Evolutionary conservation across 495 filamentous ascomycete species (phyloP).

Genomic region (Daldinia decipiens): DNA sequence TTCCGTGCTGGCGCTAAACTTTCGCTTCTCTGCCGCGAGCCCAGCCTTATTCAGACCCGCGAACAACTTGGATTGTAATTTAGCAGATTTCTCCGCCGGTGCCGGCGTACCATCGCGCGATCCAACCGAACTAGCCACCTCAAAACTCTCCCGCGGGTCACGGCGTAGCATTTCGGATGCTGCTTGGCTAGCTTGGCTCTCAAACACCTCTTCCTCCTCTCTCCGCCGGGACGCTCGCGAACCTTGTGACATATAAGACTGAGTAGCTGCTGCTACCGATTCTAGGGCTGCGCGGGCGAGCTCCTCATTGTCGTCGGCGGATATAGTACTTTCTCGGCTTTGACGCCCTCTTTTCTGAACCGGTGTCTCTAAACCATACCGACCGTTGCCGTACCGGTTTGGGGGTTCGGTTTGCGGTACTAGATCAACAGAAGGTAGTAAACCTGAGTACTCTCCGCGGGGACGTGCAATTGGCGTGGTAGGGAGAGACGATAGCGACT

Average conservation of each 20-base stretch:
- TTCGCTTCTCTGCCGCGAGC: slow-evolving; percentile 64
- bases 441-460: slow-evolving; percentile 56
- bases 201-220: slow-evolving; percentile 54
- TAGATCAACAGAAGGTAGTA: slow-evolving; percentile 64
- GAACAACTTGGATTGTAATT: slow-evolving; percentile 74
- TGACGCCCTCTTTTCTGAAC: slow-evolving; percentile 58
- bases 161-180: slow-evolving; percentile 66
- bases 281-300: slow-evolving; percentile 65
- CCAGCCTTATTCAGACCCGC: slow-evolving; percentile 71
- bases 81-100: slow-evolving; percentile 56
- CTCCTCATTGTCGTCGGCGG: slow-evolving; percentile 77
- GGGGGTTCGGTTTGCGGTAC: slow-evolving; percentile 67
- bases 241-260: slow-evolving; percentile 53
- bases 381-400: slow-evolving; percentile 47
- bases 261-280: slow-evolving; percentile 61
- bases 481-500: slow-evolving; percentile 84
- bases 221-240: slow-evolving; percentile 48
- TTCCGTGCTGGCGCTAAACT: slow-evolving; percentile 60
- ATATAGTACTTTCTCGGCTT: slow-evolving; percentile 90
- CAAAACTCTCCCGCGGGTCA: slow-evolving; percentile 62
- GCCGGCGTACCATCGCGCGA: slow-evolving; percentile 57
- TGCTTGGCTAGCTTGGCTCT: slow-evolving; percentile 63
- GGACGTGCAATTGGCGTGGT: slow-evolving; percentile 70
- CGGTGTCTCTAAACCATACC: slow-evolving; percentile 45
- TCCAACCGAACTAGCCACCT: slow-evolving; percentile 56